phyloP scores from a whole-genome alignment of 176 grass and related monocot species.

The Carex cristatella region DNA sequence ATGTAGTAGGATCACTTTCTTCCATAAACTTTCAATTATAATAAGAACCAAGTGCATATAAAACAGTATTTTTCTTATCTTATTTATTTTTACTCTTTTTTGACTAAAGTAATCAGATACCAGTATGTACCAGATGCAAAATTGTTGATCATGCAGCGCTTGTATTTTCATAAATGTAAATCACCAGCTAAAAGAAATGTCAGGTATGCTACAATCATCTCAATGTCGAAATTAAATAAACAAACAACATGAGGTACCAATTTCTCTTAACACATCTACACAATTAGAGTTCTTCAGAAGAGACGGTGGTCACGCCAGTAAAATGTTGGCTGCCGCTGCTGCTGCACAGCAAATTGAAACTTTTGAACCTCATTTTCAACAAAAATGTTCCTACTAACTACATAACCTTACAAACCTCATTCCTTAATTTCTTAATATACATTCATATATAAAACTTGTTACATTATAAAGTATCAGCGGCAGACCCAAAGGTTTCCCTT shows the following conservation, averaged over 20 bases:
- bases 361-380: background rate
- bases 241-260: background rate
- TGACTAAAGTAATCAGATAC: background rate
- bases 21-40: background rate
- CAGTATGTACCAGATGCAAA: background rate
- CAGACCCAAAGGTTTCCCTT: slow-evolving; percentile 60
- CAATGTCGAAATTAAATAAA: background rate
- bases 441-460: slow-evolving; percentile 11
- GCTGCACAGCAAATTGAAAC: background rate
- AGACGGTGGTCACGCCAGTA: background rate
- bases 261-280: background rate
- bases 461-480: slow-evolving; percentile 72
- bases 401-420: slow-evolving; percentile 25
- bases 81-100: background rate
- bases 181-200: background rate
- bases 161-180: background rate
- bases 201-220: background rate
- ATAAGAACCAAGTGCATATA: background rate
- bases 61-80: background rate
- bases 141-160: background rate
- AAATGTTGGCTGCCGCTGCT: slow-evolving; percentile 12
- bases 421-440: slow-evolving; percentile 6
- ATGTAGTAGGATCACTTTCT: background rate
- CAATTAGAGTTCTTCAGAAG: background rate
- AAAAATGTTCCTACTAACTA: slow-evolving; percentile 22